Percentiles rank a stretch among this genome's conserved stretches.
Conservation (phyloP, 305 asterid genomes). For the Withania somnifera region DNA sequence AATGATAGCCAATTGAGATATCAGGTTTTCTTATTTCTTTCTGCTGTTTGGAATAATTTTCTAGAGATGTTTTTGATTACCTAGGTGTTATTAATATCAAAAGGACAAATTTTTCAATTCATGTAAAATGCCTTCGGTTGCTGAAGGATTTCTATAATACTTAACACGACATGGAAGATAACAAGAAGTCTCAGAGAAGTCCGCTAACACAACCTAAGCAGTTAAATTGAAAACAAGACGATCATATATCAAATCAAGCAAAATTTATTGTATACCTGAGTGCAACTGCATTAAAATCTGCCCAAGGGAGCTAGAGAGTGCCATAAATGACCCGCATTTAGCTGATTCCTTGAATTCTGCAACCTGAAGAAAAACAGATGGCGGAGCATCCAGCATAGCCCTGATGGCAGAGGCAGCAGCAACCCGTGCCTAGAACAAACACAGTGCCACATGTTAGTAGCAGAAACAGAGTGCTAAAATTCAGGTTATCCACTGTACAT, state of each 20-base stretch:
- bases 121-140: not conserved
- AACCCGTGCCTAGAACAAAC: slow-evolving; percentile 53
- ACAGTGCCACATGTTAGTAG: not conserved
- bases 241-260: not conserved
- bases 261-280: slow-evolving; percentile 44
- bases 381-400: slow-evolving; percentile 81
- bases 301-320: slow-evolving; percentile 93
- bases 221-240: not conserved
- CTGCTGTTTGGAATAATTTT: not conserved
- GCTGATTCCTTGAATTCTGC: slow-evolving; percentile 69
- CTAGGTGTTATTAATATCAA: not conserved
- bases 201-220: not conserved
- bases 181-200: not conserved
- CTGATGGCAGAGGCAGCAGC: slow-evolving; percentile 70
- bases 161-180: not conserved
- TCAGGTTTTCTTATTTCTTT: not conserved
- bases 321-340: slow-evolving; percentile 74
- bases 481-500: not conserved
- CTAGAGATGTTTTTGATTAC: not conserved
- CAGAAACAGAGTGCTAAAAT: not conserved
- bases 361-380: slow-evolving; percentile 83
- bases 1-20: not conserved
- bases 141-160: not conserved
- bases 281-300: slow-evolving; percentile 88
- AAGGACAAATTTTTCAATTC: not conserved